Conservation (phyloP, 257 asterid species). For the Solanum rostratum region DNA sequence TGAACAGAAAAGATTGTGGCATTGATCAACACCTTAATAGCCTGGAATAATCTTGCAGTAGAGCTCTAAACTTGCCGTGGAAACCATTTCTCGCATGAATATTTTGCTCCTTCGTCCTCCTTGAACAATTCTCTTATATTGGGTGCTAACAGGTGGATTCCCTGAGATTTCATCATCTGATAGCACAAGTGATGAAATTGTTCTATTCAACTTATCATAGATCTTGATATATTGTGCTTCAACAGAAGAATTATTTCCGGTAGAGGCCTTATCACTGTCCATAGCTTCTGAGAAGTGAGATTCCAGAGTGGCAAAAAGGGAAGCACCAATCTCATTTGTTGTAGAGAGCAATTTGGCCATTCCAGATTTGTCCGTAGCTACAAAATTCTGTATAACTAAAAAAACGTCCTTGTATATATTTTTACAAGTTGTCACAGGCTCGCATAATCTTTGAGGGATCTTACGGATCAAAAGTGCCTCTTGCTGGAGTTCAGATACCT, state of each 20-base stretch:
- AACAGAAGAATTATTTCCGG: constrained; percentile 16
- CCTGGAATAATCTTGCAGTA: too few species aligned
- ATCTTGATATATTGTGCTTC: constrained; percentile 46
- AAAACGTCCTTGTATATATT: constrained; percentile 43
- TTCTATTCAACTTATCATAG: constrained; percentile 43
- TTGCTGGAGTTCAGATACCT: constrained; percentile 48
- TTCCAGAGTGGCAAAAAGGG: constrained; percentile 63
- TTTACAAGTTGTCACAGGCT: constrained; percentile 49
- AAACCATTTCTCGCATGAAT: too few species aligned
- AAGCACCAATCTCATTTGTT: constrained; percentile 51
- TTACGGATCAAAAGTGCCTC: constrained; percentile 35
- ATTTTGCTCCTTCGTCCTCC: too few species aligned
- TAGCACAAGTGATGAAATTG: constrained; percentile 39
- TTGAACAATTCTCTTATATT: too few species aligned
- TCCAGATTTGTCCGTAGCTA: constrained; percentile 47
- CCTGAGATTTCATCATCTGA: constrained; percentile 22
- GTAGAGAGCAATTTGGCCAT: constrained; percentile 49
- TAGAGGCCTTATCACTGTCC: constrained; percentile 25
- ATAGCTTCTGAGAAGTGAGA: constrained; percentile 34
- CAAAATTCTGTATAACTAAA: constrained; percentile 45
- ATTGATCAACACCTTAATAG: too few species aligned
- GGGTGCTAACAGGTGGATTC: constrained; percentile 23
- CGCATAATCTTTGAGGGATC: constrained; percentile 47
- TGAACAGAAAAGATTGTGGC: too few species aligned
- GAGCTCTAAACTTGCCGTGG: too few species aligned